These are phyloP conservation scores for Cryphonectria parasitica DNA, from an alignment of 2,329 filamentous ascomycete genomes.

Conservation along the genomic window DNA sequence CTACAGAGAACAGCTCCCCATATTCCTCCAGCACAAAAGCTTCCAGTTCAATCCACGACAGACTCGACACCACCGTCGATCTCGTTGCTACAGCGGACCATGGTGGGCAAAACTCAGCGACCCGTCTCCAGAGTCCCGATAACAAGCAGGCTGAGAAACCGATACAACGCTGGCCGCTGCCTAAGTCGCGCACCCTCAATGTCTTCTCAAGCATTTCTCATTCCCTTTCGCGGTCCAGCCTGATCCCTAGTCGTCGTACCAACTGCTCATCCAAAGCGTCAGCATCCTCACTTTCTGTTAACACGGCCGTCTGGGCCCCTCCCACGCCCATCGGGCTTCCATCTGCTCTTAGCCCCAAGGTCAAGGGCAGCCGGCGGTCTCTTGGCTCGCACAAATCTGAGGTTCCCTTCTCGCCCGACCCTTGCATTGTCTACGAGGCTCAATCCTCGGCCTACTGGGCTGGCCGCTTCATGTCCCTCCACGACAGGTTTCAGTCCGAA, in stretches of 20 bases:
- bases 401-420: conserved; percentile 28
- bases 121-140: not conserved
- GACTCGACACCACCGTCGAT: not conserved
- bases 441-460: conserved; percentile 62
- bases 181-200: conserved; percentile 24
- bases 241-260: conserved; percentile 16
- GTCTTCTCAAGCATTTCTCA: conserved; percentile 25
- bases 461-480: conserved; percentile 61
- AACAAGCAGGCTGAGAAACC: conserved; percentile 9
- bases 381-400: conserved; percentile 27
- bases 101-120: not conserved
- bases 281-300: conserved; percentile 25
- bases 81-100: not conserved
- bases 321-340: conserved; percentile 3
- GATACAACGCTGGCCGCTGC: conserved; percentile 12
- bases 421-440: conserved; percentile 43
- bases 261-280: conserved; percentile 21
- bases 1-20: not conserved
- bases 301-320: not conserved
- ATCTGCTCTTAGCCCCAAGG: not conserved
- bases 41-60: not conserved
- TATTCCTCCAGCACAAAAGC: not conserved
- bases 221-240: conserved; percentile 26
- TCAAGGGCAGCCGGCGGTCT: conserved; percentile 19
- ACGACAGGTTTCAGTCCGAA: conserved; percentile 57